These are phyloP conservation scores for Podospora appendiculata DNA, from an alignment of 495 filamentous ascomycete species.

Conservation along the genomic window DNA sequence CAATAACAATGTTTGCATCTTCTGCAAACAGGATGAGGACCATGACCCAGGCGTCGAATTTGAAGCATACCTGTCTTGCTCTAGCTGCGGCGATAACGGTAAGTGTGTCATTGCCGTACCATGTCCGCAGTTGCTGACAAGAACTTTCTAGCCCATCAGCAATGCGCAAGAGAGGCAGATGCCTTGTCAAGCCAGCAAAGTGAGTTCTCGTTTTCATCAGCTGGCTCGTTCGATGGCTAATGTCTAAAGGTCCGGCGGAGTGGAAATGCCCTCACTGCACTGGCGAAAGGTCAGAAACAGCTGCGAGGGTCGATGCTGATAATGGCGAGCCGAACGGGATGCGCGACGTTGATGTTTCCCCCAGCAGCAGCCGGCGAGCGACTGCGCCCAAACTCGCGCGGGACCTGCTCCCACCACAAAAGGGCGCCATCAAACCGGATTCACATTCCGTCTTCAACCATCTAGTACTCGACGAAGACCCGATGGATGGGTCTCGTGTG, in stretches of 20 bases:
- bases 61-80: constrained; percentile 75
- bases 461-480: constrained; percentile 70
- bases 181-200: constrained; percentile 46
- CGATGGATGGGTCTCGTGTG: constrained; percentile 77
- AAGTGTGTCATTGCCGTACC: constrained; percentile 29
- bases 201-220: constrained; percentile 6
- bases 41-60: constrained; percentile 82
- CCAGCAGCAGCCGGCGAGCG: constrained; percentile 30
- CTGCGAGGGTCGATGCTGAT: constrained; percentile 24
- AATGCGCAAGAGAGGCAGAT: constrained; percentile 80
- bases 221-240: constrained; percentile 7
- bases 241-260: constrained; percentile 45
- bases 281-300: constrained; percentile 48
- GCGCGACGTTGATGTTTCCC: constrained; percentile 22
- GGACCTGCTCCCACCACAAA: constrained; percentile 69
- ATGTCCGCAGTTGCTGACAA: constrained; percentile 30
- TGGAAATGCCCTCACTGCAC: constrained; percentile 83
- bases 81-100: constrained; percentile 84
- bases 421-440: constrained; percentile 61
- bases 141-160: constrained; percentile 66
- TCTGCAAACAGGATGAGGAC: constrained; percentile 76
- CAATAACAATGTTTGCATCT: constrained; percentile 63
- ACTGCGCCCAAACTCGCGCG: constrained; percentile 52
- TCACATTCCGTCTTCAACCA: constrained; percentile 82
- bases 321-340: constrained; percentile 27